A percentile compares a stretch with the other conserved stretches of the same genome.
phyloP scores from a whole-genome alignment of 305 asterid species.

The Solanum hybrid region DNA sequence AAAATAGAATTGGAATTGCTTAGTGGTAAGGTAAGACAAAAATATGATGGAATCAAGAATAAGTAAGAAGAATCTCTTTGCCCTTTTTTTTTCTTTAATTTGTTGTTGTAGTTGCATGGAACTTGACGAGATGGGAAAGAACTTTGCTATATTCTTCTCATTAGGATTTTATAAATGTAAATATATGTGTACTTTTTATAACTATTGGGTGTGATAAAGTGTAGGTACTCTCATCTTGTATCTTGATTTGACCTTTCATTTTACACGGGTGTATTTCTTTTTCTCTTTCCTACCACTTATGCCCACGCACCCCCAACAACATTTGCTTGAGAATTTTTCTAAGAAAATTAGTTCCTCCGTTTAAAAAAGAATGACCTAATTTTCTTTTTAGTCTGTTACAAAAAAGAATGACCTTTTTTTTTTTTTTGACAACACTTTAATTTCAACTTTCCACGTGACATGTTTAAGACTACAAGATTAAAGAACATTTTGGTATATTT shows the following conservation, averaged over 20 bases:
- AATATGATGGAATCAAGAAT: background rate
- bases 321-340: background rate
- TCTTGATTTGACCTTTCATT: slow-evolving; percentile 9
- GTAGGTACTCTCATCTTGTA: background rate
- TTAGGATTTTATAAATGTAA: slow-evolving; percentile 7
- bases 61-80: background rate
- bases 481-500: too few species aligned
- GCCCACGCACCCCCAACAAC: background rate
- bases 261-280: background rate
- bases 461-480: too few species aligned
- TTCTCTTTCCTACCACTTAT: background rate
- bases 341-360: too few species aligned
- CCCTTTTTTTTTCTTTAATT: background rate
- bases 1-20: slow-evolving; percentile 7
- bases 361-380: too few species aligned
- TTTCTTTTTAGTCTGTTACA: too few species aligned
- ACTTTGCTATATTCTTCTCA: slow-evolving; percentile 24
- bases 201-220: background rate
- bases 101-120: background rate
- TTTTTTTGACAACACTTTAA: too few species aligned
- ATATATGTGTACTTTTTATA: background rate
- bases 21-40: slow-evolving; percentile 33
- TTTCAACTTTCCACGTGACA: too few species aligned
- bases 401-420: too few species aligned
- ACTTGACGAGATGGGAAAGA: slow-evolving; percentile 2